Evolutionary conservation across 306 rosid species (phyloP), one percentile per base, ranked within the genome.

Genomic region (Castanospermum australe): DNA sequence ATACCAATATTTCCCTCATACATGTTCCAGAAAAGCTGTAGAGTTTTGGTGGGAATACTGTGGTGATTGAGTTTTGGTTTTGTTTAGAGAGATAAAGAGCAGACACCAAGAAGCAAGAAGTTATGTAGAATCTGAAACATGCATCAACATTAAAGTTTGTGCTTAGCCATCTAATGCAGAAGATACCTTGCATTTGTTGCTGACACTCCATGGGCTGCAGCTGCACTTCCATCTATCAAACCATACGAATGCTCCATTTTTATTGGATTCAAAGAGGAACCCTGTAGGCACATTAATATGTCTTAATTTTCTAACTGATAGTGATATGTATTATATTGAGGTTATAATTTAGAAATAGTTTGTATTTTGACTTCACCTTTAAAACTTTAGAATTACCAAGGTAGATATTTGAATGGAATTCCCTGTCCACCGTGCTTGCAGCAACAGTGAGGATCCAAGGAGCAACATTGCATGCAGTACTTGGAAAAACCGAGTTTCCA

Each of bases 371-470:
- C 36, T 48, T 85, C 33, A 92, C 92, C 94, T 90, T 90, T 24
- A 88, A 63, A 78, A 88, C 67, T 81, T 79, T 90, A 6, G 86
- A 86, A 66, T 88, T 86, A 11, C 97, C 92, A 1, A 92, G 94
- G 72, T 79, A 64, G 45, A 92, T 60, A 21, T 88, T 71, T 77
- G 97, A 85, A 57, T 81, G 79, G 87, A 89, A 88, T 62, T 89
- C 88, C 73, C 94, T 83, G 39, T 89, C 91, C 47, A 86, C 3
- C 0, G 88, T 56, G 88, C 94, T 88, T 30, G 97, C 92, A 80
- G 97, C 97, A 67, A 88, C 91, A 52, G 94, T 92, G 78, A 92
- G 88, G 79, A 89, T 89, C 94, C 94, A 89, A 41, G 97, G 92
- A 82, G 94, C 94, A 79, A 89, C 90, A 55, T 89, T 92, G 84